Conservation (phyloP, 106 monocot genomes). For the Dendrobium huoshanense region DNA sequence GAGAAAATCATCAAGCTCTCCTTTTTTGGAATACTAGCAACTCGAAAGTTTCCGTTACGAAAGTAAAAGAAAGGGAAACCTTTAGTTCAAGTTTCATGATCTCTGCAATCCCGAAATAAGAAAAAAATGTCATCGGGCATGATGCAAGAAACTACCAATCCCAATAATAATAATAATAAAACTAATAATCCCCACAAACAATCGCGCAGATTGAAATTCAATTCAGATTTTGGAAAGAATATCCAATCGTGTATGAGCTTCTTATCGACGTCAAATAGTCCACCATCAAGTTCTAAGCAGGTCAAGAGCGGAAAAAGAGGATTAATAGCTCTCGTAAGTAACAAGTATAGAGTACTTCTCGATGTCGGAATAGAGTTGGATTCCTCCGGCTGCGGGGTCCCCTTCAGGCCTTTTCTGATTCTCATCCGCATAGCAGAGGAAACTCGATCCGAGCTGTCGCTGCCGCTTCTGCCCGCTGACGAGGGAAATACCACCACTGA, state of each 20-base stretch:
- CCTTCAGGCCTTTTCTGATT: not conserved
- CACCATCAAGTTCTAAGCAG: not conserved
- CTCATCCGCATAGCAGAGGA: not conserved
- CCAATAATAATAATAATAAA: too few species aligned
- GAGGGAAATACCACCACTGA: not conserved
- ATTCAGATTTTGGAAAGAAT: too few species aligned
- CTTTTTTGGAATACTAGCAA: too few species aligned
- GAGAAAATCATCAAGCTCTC: too few species aligned
- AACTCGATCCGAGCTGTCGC: not conserved
- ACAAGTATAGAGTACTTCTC: not conserved
- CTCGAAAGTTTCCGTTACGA: too few species aligned
- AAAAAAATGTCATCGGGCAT: too few species aligned
- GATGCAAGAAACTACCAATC: too few species aligned
- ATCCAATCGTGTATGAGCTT: not conserved
- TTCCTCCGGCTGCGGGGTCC: not conserved
- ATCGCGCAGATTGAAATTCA: too few species aligned
- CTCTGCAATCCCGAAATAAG: too few species aligned
- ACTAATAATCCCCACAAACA: too few species aligned
- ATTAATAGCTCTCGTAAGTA: not conserved
- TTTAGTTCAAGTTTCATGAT: too few species aligned
- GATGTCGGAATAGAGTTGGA: slow-evolving; percentile 4
- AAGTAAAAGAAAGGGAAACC: too few species aligned
- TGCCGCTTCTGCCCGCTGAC: not conserved
- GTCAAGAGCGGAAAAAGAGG: not conserved
- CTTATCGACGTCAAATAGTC: not conserved